Evolutionary conservation across 108 stramenopile species (phyloP).

Genomic region (Mediolabrus comicus): DNA sequence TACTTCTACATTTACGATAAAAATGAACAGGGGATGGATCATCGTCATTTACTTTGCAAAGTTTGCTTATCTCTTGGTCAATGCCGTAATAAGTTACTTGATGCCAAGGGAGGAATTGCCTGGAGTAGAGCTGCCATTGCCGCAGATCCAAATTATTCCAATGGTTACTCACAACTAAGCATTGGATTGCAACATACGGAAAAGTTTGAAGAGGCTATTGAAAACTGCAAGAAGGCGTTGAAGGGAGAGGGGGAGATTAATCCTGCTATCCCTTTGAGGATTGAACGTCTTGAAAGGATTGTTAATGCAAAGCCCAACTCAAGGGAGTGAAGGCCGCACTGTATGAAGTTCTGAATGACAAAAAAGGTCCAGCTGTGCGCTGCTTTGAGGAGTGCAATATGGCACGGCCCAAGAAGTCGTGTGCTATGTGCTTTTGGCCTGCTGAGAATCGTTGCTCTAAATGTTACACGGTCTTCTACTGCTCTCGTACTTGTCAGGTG

Average conservation of each 20-base stretch:
- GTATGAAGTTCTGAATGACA: not conserved
- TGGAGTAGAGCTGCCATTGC: slow-evolving; percentile 1
- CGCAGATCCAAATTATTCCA: not conserved
- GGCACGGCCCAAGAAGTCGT: slow-evolving; percentile 11
- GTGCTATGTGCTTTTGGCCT: slow-evolving; percentile 21
- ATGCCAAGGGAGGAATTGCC: not conserved
- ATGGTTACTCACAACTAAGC: not conserved
- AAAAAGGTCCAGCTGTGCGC: not conserved
- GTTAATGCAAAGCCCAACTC: not conserved
- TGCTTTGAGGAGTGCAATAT: slow-evolving; percentile 6
- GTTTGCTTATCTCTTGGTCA: not conserved
- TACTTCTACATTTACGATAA: no score
- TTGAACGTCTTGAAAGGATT: not conserved
- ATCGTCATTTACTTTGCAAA: not conserved
- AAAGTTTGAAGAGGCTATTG: not conserved
- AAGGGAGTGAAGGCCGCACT: not conserved
- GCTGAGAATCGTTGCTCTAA: slow-evolving; percentile 6
- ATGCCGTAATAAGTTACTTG: not conserved
- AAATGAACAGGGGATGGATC: not conserved
- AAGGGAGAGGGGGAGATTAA: not conserved
- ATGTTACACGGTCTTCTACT: slow-evolving; percentile 5
- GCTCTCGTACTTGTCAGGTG: slow-evolving; percentile 1
- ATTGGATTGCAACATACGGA: not conserved
- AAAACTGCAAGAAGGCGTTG: not conserved
- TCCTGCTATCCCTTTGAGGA: not conserved